Evolutionary conservation across 345 rosid species (phyloP).

Genomic region (Eucalyptus regnans): DNA sequence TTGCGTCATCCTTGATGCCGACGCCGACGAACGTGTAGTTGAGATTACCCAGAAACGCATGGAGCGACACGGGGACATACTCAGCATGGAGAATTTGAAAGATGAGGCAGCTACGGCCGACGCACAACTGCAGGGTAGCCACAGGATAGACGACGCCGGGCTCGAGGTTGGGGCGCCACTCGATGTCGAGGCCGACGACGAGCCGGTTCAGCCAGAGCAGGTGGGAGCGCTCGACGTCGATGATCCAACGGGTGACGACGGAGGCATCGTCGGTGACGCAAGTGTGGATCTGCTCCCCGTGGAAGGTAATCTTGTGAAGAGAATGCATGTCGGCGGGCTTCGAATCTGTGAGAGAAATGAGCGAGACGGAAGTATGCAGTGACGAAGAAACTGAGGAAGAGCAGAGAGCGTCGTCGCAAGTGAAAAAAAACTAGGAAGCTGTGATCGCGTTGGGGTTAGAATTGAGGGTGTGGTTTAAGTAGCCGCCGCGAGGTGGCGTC

Average conservation of each 20-base stretch:
- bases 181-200: background rate
- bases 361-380: background rate
- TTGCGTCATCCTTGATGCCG: slow-evolving; percentile 5
- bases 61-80: background rate
- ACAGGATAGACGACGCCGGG: no score
- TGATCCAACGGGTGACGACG: background rate
- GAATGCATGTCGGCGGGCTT: background rate
- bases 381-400: background rate
- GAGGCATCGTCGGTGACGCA: background rate
- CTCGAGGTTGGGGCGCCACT: no score
- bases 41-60: background rate
- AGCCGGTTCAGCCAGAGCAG: background rate
- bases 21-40: slow-evolving; percentile 5
- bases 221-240: background rate
- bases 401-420: fast-evolving
- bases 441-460: no score
- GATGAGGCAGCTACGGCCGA: background rate
- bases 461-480: background rate
- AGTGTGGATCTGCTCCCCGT: background rate
- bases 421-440: no score
- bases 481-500: background rate
- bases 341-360: background rate
- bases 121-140: no score
- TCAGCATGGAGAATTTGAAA: slow-evolving; percentile 7
- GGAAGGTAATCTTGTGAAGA: background rate